Base-by-base conservation (phyloP, 208 protist species). In the Wallacemonas collosoma region DNA sequence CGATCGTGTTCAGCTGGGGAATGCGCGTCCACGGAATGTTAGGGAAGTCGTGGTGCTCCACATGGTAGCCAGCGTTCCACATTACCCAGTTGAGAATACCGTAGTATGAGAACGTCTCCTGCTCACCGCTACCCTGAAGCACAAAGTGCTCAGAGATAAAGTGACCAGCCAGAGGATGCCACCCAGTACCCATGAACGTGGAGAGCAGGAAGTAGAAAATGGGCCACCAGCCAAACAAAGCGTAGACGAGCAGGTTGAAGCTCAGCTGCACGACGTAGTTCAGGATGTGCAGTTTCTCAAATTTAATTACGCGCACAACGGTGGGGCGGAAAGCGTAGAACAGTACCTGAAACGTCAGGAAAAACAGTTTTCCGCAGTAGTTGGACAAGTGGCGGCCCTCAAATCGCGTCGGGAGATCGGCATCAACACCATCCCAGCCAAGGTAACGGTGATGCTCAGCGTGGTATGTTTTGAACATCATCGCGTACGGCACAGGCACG, bases 1-100 rank as follows among this genome's bases (percentile, higher is more conserved):
- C 98, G 58, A 98, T 96, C 11, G 72, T 73, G 43, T 85, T 86
- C 48, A 99, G 74, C 66, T 90, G 63, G 17, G 85, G 88, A 66
- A 98, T 83, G 38, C 81, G 79, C 17, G 79, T 90, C 90, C 96
- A 97, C 36, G 97, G 89, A 68, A 99, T 91, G 73, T 94, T 90
- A n/a, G 97, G 95, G 72, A 99, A 98, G 79, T 99, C 98, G 76
- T 99, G 98, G 81, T 99, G 98, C 85, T 99, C 97, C 41, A 98
- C 97, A 79, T 99, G 98, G 82, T 99, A 98, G 15, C 98, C 95
- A 1, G 95, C 92, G 72, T 98, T 98, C 81, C 95, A 98, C 65
- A 78, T 83, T 35, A 98, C 41, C 61, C 65, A 87, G 82, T 99
- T 98, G 15, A 95, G 74, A 6, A 78, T 72, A 35, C 98, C 98